Percentiles rank a stretch among this genome's conserved stretches.
Conservation (phyloP, 1,284 basidiomycete genomes). For the Naganishia albida region DNA sequence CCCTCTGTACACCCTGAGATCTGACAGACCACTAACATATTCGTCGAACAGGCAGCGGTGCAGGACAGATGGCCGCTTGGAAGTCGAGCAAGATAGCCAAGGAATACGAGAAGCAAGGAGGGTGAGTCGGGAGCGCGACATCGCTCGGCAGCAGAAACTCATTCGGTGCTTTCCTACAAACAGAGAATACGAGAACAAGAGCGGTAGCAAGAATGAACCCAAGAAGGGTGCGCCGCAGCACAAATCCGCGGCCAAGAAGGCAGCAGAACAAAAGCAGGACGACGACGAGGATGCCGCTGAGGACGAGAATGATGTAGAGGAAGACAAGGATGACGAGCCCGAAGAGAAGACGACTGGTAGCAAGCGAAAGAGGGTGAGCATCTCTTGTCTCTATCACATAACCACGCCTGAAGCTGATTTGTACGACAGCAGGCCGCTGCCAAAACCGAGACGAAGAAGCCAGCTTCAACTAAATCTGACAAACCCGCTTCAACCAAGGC, state of each 20-base stretch:
- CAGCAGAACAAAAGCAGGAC: conserved; percentile 36
- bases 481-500: conserved; percentile 6
- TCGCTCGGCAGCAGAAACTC: too few relatives aligned
- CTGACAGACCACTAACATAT: not conserved
- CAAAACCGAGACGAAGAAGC: conserved; percentile 16
- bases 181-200: conserved; percentile 50
- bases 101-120: conserved; percentile 54
- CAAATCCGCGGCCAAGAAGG: conserved; percentile 42
- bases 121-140: conserved; percentile 29
- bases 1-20: too few relatives aligned
- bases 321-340: conserved; percentile 1
- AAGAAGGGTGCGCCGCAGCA: conserved; percentile 51
- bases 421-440: conserved; percentile 10
- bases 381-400: not conserved
- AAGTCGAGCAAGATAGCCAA: conserved; percentile 54
- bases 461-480: conserved; percentile 20
- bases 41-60: conserved; percentile 41
- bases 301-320: conserved; percentile 15
- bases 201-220: conserved; percentile 54
- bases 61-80: conserved; percentile 55
- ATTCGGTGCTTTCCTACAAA: not conserved
- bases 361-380: conserved; percentile 27
- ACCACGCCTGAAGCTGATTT: not conserved
- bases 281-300: conserved; percentile 19
- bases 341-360: conserved; percentile 15